Base-by-base conservation (phyloP, 306 rosid species). In the Acacia acuminata region DNA sequence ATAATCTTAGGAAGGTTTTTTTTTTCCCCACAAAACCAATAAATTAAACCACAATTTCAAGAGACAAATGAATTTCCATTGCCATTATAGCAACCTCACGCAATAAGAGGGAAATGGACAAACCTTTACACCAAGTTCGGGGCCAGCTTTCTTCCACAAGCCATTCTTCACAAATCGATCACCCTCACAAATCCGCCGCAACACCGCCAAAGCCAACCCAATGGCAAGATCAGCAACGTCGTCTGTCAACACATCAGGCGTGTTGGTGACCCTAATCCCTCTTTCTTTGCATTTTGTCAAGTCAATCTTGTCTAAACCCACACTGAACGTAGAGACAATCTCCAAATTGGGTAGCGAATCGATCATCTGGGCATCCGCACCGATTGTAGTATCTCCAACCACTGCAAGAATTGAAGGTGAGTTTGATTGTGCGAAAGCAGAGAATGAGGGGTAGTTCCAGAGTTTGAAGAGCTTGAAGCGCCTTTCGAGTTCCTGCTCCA, bases 221-320 rank as follows among this genome's bases (percentile, higher is more conserved):
- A 93, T 76, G 19, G 96, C 94, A 2, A 53, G 34, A 12, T 93
- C 97, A n/a, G 97, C 97, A 22, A 91, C 97, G 32, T 88, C 93
- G n/a, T 90, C 92, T 2, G 96, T 87, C 78, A 93, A 77, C 8
- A 91, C 97, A 20, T 88, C 88, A 5, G 97, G 97, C 0, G 96
- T 93, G 79, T 93, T 93, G 2, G 89, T 82, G 14, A 93, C 94
- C n/a, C 84, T 78, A 14, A 93, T 88, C 16, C 89, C 87, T 75
- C 71, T 87, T 25, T 85, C 84, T 67, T 27, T 60, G 71, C 96
- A 91, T 56, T 81, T 85, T 0, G 15, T n/a, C 64, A 93, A 48
- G 81, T 91, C 96, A 66, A 91, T 88, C 79, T 85, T 84, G 64
- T 93, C 97, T 50, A 86, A 61, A 3, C 97, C 97, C 22, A 93